Evolutionary conservation across 2,329 filamentous ascomycete species (phyloP).

Genomic region (Pleomassaria siparia): DNA sequence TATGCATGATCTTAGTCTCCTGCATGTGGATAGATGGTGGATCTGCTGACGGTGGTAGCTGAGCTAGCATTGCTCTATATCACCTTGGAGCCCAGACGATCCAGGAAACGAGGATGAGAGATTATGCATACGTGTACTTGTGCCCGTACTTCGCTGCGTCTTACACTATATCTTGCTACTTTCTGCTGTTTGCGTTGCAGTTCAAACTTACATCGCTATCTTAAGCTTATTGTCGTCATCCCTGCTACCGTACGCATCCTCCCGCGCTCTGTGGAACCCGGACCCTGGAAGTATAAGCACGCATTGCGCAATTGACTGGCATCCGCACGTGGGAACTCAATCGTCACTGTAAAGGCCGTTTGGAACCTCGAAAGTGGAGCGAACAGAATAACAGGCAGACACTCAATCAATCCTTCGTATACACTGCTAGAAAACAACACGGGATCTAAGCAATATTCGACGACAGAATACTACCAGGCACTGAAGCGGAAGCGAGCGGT

Average conservation of each 20-base stretch:
- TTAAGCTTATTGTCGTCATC: slow-evolving; percentile 27
- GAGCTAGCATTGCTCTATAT: slow-evolving; percentile 11
- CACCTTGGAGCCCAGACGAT: not conserved
- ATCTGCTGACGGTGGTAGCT: slow-evolving; percentile 31
- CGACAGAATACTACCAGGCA: not conserved
- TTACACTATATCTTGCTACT: slow-evolving; percentile 1
- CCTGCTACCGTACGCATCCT: slow-evolving; percentile 7
- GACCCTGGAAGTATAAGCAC: not conserved
- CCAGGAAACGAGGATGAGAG: not conserved
- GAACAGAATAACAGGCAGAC: not conserved
- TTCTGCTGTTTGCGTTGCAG: not conserved
- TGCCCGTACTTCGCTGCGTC: not conserved
- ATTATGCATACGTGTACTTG: slow-evolving; percentile 1
- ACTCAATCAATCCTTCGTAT: not conserved
- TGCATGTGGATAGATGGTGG: slow-evolving; percentile 19
- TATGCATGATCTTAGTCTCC: slow-evolving; percentile 16
- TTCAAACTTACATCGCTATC: slow-evolving; percentile 8
- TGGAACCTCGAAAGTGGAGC: not conserved
- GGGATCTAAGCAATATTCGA: not conserved
- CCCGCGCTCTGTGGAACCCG: slow-evolving; percentile 14
- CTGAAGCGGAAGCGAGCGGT: slow-evolving; percentile 12
- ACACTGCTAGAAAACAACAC: not conserved
- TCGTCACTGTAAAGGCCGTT: not conserved
- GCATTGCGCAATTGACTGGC: slow-evolving; percentile 3
- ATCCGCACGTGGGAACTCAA: not conserved